phyloP scores from a whole-genome alignment of 2,329 filamentous ascomycete genomes.

The Gremmenia infestans region DNA sequence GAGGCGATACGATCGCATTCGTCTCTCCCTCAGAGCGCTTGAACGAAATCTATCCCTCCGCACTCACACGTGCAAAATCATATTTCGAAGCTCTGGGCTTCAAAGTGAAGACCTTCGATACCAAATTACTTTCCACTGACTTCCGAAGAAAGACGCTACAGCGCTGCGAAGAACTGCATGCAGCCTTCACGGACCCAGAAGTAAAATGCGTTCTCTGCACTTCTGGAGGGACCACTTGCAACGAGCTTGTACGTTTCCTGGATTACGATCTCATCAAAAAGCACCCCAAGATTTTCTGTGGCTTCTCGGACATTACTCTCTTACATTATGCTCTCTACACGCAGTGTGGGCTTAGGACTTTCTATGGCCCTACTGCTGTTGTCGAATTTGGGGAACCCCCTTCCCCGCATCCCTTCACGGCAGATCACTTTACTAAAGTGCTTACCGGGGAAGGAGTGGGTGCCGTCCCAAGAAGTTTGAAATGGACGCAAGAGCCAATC shows the following conservation, averaged over 20 bases:
- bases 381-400: slow-evolving; percentile 25
- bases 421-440: slow-evolving; percentile 18
- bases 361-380: slow-evolving; percentile 29
- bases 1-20: slow-evolving; percentile 30
- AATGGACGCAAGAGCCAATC: background rate
- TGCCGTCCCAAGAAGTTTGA: background rate
- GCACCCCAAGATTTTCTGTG: slow-evolving; percentile 32
- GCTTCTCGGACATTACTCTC: slow-evolving; percentile 30
- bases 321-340: slow-evolving; percentile 25
- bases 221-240: slow-evolving; percentile 24
- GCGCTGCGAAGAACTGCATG: slow-evolving; percentile 22
- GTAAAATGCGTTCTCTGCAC: slow-evolving; percentile 28
- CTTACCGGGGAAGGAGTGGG: background rate
- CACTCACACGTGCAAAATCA: slow-evolving; percentile 12
- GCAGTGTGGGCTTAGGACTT: slow-evolving; percentile 22
- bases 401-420: slow-evolving; percentile 18
- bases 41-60: slow-evolving; percentile 22
- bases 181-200: slow-evolving; percentile 21
- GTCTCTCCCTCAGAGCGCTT: slow-evolving; percentile 29
- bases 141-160: slow-evolving; percentile 7
- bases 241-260: slow-evolving; percentile 27
- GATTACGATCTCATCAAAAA: slow-evolving; percentile 27
- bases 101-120: slow-evolving; percentile 18
- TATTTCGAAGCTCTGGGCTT: slow-evolving; percentile 17
- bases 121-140: background rate